phyloP scores from a whole-genome alignment of 2,329 filamentous ascomycete genomes.

The Fulvia fulva region DNA sequence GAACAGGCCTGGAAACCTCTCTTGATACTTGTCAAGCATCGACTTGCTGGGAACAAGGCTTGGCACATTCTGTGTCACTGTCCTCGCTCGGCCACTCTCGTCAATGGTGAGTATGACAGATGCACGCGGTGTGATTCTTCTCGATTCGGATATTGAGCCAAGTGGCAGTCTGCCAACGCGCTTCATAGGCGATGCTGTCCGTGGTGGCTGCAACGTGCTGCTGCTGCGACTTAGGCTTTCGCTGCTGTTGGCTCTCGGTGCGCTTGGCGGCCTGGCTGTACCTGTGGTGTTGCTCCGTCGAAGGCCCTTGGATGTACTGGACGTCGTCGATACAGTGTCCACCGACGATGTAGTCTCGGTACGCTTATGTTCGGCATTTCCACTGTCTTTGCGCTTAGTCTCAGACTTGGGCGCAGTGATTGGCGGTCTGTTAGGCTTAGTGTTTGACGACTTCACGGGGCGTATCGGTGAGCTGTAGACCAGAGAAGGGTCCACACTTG shows the following conservation, averaged over 20 bases:
- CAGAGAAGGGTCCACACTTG: slow-evolving; percentile 47
- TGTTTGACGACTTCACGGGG: slow-evolving; percentile 13
- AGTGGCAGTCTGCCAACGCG: slow-evolving; percentile 40
- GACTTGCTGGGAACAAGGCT: slow-evolving; percentile 36
- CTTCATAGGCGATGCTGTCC: slow-evolving; percentile 47
- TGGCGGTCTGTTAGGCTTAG: slow-evolving; percentile 19
- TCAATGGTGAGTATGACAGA: slow-evolving; percentile 45
- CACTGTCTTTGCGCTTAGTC: slow-evolving; percentile 27
- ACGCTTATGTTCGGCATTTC: slow-evolving; percentile 37
- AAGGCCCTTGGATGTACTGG: slow-evolving; percentile 29
- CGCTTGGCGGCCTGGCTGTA: slow-evolving; percentile 20
- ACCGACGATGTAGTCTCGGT: slow-evolving; percentile 39
- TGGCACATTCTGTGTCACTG: slow-evolving; percentile 24
- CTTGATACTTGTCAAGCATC: slow-evolving; percentile 37
- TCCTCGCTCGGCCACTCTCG: slow-evolving; percentile 45
- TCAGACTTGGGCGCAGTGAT: slow-evolving; percentile 3
- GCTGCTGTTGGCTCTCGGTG: slow-evolving; percentile 28
- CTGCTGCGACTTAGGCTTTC: slow-evolving; percentile 24
- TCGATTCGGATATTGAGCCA: slow-evolving; percentile 44
- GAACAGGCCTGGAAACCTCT: slow-evolving; percentile 38
- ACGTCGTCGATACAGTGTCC: slow-evolving; percentile 31
- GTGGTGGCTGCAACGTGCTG: slow-evolving; percentile 35
- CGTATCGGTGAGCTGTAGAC: slow-evolving; percentile 34
- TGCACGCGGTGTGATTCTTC: slow-evolving; percentile 36
- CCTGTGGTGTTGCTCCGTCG: slow-evolving; percentile 47